A percentile compares a stretch with the other conserved stretches of the same genome.
phyloP scores from a whole-genome alignment of 2,329 filamentous ascomycete species.

The Alternaria metachromatica region DNA sequence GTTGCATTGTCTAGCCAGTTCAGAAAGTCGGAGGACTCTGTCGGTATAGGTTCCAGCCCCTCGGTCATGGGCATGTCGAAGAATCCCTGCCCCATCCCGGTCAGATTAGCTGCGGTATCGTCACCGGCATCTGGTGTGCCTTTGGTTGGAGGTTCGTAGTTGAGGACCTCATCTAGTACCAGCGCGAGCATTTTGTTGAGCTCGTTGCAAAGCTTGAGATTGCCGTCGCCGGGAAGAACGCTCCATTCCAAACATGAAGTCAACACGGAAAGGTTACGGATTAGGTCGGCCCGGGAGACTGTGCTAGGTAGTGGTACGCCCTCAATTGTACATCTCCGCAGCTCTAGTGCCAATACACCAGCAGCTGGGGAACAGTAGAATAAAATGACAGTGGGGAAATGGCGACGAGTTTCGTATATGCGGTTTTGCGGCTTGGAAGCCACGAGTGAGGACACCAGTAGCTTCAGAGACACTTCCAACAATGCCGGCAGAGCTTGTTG shows the following conservation, averaged over 20 bases:
- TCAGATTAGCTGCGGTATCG: constrained; percentile 1
- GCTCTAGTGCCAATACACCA: constrained; percentile 43
- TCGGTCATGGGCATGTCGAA: constrained; percentile 46
- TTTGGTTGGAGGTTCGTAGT: constrained; percentile 39
- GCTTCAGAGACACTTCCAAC: constrained; percentile 42
- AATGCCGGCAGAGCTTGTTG: constrained; percentile 40
- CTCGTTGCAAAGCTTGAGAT: constrained; percentile 45
- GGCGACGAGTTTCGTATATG: constrained; percentile 37
- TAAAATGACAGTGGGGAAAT: constrained; percentile 44
- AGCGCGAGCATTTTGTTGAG: constrained; percentile 47
- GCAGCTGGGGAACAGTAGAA: constrained; percentile 47
- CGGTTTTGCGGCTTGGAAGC: constrained; percentile 43
- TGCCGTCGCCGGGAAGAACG: constrained; percentile 43
- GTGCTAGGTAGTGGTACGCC: constrained; percentile 37
- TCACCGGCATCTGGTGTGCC: constrained; percentile 20
- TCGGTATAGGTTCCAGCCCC: constrained; percentile 47
- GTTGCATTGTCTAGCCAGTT: constrained; percentile 48
- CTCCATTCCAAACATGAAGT: constrained; percentile 47
- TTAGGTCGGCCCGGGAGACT: constrained; percentile 44
- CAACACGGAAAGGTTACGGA: constrained; percentile 46
- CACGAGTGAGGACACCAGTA: constrained; percentile 40
- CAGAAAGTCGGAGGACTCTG: constrained; percentile 44
- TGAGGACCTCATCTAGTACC: constrained; percentile 46
- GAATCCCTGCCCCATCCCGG: constrained; percentile 33
- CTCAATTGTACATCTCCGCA: constrained; percentile 43